Evolutionary conservation across 768 basidiomycete species (phyloP), one percentile per base, ranked within the genome.

Genomic region (Xanthoconium stramineum): DNA sequence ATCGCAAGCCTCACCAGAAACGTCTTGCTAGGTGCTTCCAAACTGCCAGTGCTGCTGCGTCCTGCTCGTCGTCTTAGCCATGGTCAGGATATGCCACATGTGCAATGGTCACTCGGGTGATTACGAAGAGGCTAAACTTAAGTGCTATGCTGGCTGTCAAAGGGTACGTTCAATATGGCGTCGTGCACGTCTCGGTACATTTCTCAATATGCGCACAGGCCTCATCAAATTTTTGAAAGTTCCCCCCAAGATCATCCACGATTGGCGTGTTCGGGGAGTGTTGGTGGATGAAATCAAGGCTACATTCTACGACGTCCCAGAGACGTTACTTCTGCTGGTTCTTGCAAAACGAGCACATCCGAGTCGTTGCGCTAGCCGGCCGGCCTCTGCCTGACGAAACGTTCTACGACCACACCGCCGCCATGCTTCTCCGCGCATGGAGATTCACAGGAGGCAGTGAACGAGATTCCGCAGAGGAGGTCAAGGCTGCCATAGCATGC

Each of bases 401-500:
- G 19, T n/a, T 38, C 14, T 6, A 44, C 5, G 48, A 50, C 17
- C 17, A 6, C 20, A 8, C 9, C 3, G 33, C 43, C 38, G 48
- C 36, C 48, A 45, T 45, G 42, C 1, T 32, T 3, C 14, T 50
- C 20, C 36, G 20, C 28, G 48, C 48, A 5, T 55, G 54, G 54
- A 49, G 15, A 33, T 55, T 55, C 36, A 55, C n/a, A 11, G 54
- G 54, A 32, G 54, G 54, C 6, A 50, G 48, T 14, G 54, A 28
- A 17, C 44, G 3, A 12, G 48, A 44, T 32, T 44, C 48, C 6
- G 8, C 20, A 9, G 35, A 45, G 7, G 29, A 37, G 12, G 39
- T 55, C 19, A 36, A 1, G 19, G 48, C 48, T 2, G 49, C 43
- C n/a, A 37, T 46, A 3, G 24, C 28, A n/a, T 29, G 43, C 36